Evolutionary conservation across 169 alveolate genomes (phyloP).

Genomic region (Eimeria sp.): DNA sequence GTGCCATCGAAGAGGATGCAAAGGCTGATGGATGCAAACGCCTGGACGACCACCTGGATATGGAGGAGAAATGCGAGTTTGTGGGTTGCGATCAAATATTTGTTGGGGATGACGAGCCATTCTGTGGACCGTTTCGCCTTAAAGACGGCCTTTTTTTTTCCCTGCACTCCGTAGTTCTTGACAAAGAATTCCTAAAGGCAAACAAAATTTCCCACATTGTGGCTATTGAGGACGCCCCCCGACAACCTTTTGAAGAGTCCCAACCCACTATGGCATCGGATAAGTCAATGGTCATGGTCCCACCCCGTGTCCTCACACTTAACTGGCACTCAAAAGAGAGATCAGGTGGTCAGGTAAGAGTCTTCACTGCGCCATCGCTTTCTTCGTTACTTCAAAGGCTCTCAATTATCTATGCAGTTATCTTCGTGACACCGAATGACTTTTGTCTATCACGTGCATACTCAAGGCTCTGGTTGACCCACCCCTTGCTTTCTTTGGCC

Average conservation of each 20-base stretch:
- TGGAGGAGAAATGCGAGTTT: constrained; percentile 1
- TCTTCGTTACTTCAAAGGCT: neutral
- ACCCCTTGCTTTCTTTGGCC: neutral
- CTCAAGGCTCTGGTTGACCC: neutral
- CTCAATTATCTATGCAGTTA: neutral
- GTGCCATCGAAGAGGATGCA: neutral
- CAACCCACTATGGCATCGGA: neutral
- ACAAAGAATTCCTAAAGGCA: neutral
- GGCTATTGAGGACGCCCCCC: constrained; percentile 16
- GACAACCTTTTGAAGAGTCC: neutral
- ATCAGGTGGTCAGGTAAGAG: neutral
- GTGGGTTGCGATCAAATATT: neutral
- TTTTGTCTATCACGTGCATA: neutral
- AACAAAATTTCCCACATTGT: constrained; percentile 49
- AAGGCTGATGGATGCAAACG: neutral
- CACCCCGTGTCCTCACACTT: constrained; percentile 15
- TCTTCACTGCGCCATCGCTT: neutral
- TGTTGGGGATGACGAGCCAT: neutral
- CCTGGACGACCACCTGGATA: neutral
- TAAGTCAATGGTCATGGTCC: neutral
- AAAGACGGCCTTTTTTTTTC: constrained; percentile 56
- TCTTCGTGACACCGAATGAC: too few species aligned
- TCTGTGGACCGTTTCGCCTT: constrained; percentile 43
- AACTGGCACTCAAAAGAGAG: neutral
- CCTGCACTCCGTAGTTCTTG: neutral